These are phyloP conservation scores for Aphanomyces euteiches DNA, from an alignment of 352 stramenopile genomes.

Conservation along the genomic window DNA sequence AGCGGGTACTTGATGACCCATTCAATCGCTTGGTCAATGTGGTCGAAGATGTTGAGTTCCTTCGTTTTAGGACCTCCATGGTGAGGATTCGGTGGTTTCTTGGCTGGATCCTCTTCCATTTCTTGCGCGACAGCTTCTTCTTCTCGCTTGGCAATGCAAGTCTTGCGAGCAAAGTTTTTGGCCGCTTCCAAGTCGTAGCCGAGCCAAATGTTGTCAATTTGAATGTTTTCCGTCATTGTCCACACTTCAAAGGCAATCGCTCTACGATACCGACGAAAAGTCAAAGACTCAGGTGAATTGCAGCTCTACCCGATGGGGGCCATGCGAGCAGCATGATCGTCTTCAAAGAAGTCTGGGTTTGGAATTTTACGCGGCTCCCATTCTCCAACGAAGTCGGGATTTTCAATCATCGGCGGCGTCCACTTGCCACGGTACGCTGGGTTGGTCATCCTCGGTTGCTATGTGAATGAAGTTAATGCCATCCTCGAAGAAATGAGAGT, in stretches of 20 bases:
- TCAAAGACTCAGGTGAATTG: not conserved
- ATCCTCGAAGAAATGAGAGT: not conserved
- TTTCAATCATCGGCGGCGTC: conserved; percentile 84
- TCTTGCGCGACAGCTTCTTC: conserved; percentile 54
- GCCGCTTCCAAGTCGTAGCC: conserved; percentile 78
- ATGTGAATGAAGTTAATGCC: not conserved
- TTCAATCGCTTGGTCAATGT: conserved; percentile 43
- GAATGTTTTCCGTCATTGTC: conserved; percentile 86
- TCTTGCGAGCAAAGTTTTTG: conserved; percentile 69
- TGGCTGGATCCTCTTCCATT: conserved; percentile 41
- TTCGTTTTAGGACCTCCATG: conserved; percentile 40
- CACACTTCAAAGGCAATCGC: conserved; percentile 89
- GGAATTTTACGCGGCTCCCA: conserved; percentile 88
- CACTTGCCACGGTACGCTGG: conserved; percentile 92
- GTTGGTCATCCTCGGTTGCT: conserved; percentile 82
- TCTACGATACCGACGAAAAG: not conserved
- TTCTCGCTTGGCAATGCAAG: conserved; percentile 71
- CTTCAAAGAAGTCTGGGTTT: conserved; percentile 88
- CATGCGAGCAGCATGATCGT: conserved; percentile 71
- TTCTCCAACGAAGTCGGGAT: conserved; percentile 89
- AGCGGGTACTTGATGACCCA: conserved; percentile 58
- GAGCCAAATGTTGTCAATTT: conserved; percentile 92
- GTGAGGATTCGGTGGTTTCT: conserved; percentile 37
- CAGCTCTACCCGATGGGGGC: conserved; percentile 68
- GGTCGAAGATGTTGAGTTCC: conserved; percentile 41